Evolutionary conservation across 495 filamentous ascomycete genomes (phyloP), one percentile per base, ranked within the genome.

Genomic region (Lophiotrema nucula): DNA sequence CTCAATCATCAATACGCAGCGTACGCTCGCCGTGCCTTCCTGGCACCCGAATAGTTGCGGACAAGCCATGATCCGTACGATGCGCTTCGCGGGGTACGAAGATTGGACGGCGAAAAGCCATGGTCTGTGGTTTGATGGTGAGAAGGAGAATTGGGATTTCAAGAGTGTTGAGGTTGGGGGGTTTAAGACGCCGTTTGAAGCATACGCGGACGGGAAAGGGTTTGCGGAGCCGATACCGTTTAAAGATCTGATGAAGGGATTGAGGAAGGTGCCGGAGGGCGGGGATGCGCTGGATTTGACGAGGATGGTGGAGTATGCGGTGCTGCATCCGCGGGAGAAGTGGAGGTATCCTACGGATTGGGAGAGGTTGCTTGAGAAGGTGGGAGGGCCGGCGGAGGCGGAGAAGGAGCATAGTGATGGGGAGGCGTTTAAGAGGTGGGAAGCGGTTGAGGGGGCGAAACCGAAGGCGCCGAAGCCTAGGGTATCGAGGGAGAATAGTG

Each of bases 211-310:
- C n/a, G n/a, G n/a, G n/a, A n/a, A n/a, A n/a, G n/a, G n/a, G 35
- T 6, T 13, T 22, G 3, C 15, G n/a, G 22, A 5, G 4, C 24
- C 55, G 21, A 53, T 60, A 12, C 3, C 33, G 22, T 60, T 60
- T 19, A n/a, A 8, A 2, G 38, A 53, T 18, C 41, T 60, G n/a
- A 26, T 45, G 1, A 21, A 23, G 13, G 47, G 49, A 18, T 25
- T 53, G 15, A 41, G 38, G 39, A 37, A 28, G 13, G 4, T 54
- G 6, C 58, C 58, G 2, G n/a, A 35, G 4, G 58, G 51, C 37
- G 21, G 26, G 2, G 50, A 61, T 27, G 58, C 58, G 3, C 24
- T 49, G 13, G 58, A 61, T 47, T 31, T 61, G 1, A 61, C 58
- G 12, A 49, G 39, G 12, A 41, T 37, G 18, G 42, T 61, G 1